Evolutionary conservation across 257 asterid species (phyloP).

Genomic region (Anisodus tanguticus): DNA sequence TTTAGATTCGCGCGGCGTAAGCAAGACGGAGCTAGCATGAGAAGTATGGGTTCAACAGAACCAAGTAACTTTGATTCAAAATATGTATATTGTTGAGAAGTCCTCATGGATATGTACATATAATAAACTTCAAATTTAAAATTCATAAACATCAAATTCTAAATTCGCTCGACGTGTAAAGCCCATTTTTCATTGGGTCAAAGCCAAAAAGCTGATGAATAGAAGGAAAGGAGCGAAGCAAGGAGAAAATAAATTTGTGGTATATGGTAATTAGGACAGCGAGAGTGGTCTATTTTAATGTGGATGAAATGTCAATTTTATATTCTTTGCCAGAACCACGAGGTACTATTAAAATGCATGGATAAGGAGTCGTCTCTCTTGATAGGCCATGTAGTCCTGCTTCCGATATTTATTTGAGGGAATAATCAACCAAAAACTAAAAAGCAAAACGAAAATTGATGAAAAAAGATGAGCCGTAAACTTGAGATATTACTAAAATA

Average conservation of each 20-base stretch:
- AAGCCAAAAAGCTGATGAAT: too few relatives aligned
- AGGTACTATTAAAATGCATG: conserved; percentile 8
- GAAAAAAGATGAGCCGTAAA: not conserved
- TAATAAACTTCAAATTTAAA: not conserved
- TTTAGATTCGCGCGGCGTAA: not conserved
- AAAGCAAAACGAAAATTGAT: too few relatives aligned
- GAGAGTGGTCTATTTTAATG: not conserved
- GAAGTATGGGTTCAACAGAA: not conserved
- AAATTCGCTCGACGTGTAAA: too few relatives aligned
- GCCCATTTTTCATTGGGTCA: too few relatives aligned
- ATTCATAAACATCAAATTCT: too few relatives aligned
- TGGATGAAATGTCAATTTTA: not conserved
- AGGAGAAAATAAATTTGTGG: not conserved
- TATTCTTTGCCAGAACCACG: conserved; percentile 4
- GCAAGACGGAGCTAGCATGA: not conserved
- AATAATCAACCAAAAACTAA: not conserved
- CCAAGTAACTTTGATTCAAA: not conserved
- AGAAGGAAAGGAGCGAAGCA: too few relatives aligned
- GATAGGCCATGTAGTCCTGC: not conserved
- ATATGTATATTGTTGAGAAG: not conserved
- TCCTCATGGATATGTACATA: not conserved
- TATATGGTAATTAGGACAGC: not conserved
- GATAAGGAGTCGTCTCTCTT: not conserved
- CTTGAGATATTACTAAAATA: not conserved
- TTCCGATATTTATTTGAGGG: not conserved